Evolutionary conservation across 495 filamentous ascomycete genomes (phyloP).

Genomic region (Cairneyella variabilis): DNA sequence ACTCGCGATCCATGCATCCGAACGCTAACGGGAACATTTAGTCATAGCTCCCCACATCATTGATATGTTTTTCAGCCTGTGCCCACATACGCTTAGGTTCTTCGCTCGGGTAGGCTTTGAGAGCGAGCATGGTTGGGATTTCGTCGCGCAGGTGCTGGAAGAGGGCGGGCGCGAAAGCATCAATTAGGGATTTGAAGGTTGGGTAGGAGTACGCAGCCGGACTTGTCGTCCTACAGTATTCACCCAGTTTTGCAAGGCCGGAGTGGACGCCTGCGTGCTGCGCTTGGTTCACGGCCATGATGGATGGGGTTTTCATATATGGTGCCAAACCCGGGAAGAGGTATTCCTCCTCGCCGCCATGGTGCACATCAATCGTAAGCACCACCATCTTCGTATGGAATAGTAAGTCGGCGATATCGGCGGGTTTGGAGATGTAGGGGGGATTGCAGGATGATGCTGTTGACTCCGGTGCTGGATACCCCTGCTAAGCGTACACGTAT

Average conservation of each 20-base stretch:
- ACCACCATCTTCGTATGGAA: not conserved
- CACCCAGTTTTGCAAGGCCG: not conserved
- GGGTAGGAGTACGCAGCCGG: conserved; percentile 30
- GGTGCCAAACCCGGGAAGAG: not conserved
- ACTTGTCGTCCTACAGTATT: conserved; percentile 2
- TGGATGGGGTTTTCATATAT: not conserved
- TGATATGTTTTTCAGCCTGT: not conserved
- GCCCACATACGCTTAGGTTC: conserved; percentile 22
- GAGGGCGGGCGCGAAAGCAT: conserved; percentile 36
- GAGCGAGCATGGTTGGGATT: conserved; percentile 32
- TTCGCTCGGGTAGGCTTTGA: conserved; percentile 25
- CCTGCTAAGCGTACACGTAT: not conserved
- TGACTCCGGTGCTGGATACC: conserved; percentile 3
- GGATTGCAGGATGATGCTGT: conserved; percentile 23
- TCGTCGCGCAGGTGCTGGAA: conserved; percentile 40
- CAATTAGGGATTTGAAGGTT: conserved; percentile 35
- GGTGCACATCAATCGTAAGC: not conserved
- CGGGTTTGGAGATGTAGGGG: conserved; percentile 14
- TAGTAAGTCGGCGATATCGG: conserved; percentile 5
- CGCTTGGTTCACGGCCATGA: not conserved
- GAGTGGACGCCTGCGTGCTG: not conserved
- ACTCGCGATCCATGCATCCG: not conserved
- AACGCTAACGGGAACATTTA: not conserved
- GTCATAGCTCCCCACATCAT: not conserved
- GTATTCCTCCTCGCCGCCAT: conserved; percentile 4